Evolutionary conservation across 257 asterid species (phyloP).

Genomic region (Lithospermum erythrorhizon): DNA sequence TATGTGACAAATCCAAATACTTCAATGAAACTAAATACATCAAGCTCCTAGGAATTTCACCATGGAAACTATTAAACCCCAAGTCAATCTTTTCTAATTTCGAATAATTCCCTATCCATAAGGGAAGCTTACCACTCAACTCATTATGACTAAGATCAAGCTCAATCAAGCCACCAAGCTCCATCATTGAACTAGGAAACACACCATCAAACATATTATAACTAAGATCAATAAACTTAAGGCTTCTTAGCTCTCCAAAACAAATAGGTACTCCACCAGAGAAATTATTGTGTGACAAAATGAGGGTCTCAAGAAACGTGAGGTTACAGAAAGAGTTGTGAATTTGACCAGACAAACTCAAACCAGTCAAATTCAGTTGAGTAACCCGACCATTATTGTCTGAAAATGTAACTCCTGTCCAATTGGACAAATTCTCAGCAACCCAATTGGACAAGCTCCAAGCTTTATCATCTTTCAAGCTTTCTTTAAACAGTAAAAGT

Average conservation of each 20-base stretch:
- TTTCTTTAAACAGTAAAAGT: constrained; percentile 50
- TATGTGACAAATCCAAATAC: constrained; percentile 63
- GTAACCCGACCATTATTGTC: constrained; percentile 49
- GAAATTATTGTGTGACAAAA: constrained; percentile 52
- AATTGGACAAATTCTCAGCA: constrained; percentile 15
- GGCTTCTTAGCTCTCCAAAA: constrained; percentile 31
- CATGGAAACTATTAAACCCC: constrained; percentile 46
- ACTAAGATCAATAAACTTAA: constrained; percentile 52
- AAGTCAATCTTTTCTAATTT: constrained; percentile 37
- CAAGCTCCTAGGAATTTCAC: constrained; percentile 53
- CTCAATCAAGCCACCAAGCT: constrained; percentile 22
- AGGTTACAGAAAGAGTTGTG: constrained; percentile 65
- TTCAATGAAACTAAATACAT: constrained; percentile 26
- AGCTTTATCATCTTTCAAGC: constrained; percentile 31
- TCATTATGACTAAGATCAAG: constrained; percentile 59
- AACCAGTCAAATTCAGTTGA: constrained; percentile 60
- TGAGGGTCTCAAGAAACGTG: constrained; percentile 44
- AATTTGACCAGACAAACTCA: constrained; percentile 48
- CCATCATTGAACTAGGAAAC: constrained; percentile 25
- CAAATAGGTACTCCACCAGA: constrained; percentile 49
- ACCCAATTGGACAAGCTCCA: constrained; percentile 45
- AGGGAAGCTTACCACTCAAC: constrained; percentile 39
- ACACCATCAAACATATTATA: constrained; percentile 37
- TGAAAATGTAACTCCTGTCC: constrained; percentile 51
- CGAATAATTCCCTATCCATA: constrained; percentile 68